These are phyloP conservation scores for Phytophthora pluvialis DNA, from an alignment of 352 stramenopile genomes.

Conservation along the genomic window DNA sequence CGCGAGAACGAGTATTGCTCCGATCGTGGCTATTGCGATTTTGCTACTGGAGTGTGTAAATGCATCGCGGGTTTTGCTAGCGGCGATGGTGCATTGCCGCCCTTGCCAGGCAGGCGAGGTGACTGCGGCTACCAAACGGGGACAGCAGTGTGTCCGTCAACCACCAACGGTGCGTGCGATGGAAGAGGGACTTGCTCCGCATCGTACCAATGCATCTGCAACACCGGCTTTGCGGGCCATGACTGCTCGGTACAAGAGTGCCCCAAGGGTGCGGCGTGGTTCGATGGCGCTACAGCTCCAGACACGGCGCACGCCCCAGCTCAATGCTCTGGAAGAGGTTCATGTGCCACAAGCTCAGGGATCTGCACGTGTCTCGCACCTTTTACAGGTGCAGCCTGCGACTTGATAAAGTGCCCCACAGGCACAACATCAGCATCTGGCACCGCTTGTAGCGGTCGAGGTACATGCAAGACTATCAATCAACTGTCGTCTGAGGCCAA, in stretches of 20 bases:
- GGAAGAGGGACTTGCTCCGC: slow-evolving; percentile 52
- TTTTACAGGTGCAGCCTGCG: slow-evolving; percentile 84
- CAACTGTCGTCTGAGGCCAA: slow-evolving; percentile 55
- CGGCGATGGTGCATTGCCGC: slow-evolving; percentile 49
- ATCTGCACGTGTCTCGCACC: slow-evolving; percentile 66
- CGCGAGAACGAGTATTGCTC: slow-evolving; percentile 81
- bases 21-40: slow-evolving; percentile 79
- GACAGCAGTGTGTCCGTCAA: slow-evolving; percentile 45
- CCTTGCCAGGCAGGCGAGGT: slow-evolving; percentile 34
- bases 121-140: slow-evolving; percentile 55
- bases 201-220: slow-evolving; percentile 65
- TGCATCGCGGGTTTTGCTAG: slow-evolving; percentile 70
- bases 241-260: slow-evolving; percentile 68
- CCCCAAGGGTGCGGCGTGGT: slow-evolving; percentile 64
- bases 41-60: slow-evolving; percentile 66
- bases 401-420: slow-evolving; percentile 59
- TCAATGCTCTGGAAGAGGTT: slow-evolving; percentile 62
- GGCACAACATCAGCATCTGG: slow-evolving; percentile 15
- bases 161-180: slow-evolving; percentile 46
- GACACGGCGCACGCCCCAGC: slow-evolving; percentile 58
- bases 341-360: slow-evolving; percentile 59
- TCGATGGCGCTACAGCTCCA: slow-evolving; percentile 59
- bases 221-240: slow-evolving; percentile 57
- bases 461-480: slow-evolving; percentile 80
- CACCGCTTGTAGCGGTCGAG: slow-evolving; percentile 66